Percentiles rank a stretch among this genome's conserved stretches.
phyloP scores from a whole-genome alignment of 148 eudicot genomes.

The Vaccinium macrocarpon region DNA sequence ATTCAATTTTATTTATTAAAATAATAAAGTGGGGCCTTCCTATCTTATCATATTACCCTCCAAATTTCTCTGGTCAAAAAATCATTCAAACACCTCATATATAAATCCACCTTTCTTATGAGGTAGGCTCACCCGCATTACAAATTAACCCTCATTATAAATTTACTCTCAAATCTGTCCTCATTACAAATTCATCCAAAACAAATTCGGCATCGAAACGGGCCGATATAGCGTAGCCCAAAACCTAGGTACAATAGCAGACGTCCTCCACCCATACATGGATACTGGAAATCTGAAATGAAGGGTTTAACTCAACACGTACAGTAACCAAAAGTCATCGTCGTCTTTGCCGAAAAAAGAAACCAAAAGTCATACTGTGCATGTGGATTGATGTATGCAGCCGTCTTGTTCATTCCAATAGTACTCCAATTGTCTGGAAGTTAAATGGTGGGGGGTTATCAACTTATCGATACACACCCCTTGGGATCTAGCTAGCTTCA shows the following conservation, averaged over 20 bases:
- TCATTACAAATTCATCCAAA: too few relatives aligned
- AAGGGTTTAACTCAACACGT: not conserved
- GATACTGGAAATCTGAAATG: not conserved
- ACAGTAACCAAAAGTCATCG: not conserved
- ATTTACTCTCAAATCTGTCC: too few relatives aligned
- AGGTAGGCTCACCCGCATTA: too few relatives aligned
- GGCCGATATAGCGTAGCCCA: not conserved
- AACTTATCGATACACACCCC: not conserved
- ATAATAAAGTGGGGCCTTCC: too few relatives aligned
- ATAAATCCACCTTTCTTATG: too few relatives aligned
- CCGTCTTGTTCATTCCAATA: not conserved
- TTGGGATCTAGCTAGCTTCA: not conserved
- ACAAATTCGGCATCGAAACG: too few relatives aligned
- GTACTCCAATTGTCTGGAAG: not conserved
- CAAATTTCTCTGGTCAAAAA: too few relatives aligned
- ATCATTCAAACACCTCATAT: too few relatives aligned
- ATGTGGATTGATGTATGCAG: constrained; percentile 1
- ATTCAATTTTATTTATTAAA: too few relatives aligned
- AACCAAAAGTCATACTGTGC: not conserved
- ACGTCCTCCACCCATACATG: not conserved
- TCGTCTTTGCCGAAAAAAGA: not conserved
- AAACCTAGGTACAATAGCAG: not conserved
- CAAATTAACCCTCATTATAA: too few relatives aligned
- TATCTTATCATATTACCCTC: too few relatives aligned
- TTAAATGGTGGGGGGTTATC: not conserved